Conservation (phyloP, 257 asterid species). For the Phtheirospermum japonicum region DNA sequence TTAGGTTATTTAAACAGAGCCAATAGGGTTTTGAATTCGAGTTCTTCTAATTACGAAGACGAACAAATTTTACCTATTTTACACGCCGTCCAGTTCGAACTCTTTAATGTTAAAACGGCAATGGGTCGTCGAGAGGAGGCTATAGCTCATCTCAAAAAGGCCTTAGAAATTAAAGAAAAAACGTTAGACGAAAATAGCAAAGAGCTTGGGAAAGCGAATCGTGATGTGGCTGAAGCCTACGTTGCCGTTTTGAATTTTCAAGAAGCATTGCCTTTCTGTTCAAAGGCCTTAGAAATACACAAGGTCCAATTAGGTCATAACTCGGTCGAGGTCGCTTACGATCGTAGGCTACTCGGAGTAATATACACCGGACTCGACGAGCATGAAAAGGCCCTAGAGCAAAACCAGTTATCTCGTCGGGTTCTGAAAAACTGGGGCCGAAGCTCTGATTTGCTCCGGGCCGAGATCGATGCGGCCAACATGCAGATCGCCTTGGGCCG, state of each 20-base stretch:
- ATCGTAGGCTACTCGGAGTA: constrained; percentile 82
- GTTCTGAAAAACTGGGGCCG: constrained; percentile 87
- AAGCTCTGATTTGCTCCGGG: constrained; percentile 71
- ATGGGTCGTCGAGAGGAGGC: constrained; percentile 95
- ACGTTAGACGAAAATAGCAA: constrained; percentile 58
- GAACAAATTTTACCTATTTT: constrained; percentile 62
- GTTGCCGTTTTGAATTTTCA: constrained; percentile 69
- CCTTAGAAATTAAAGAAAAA: constrained; percentile 75
- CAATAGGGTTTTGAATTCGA: constrained; percentile 53
- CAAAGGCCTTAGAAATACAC: constrained; percentile 84
- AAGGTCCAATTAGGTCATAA: constrained; percentile 54
- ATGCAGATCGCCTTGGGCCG: constrained; percentile 89
- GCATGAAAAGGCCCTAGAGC: constrained; percentile 79
- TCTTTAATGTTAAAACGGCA: constrained; percentile 83
- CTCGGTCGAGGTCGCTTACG: constrained; percentile 89
- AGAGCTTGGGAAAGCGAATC: constrained; percentile 83
- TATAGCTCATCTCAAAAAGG: constrained; percentile 63
- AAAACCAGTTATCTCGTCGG: constrained; percentile 72
- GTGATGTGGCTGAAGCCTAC: constrained; percentile 86
- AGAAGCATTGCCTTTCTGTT: constrained; percentile 73
- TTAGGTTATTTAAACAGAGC: constrained; percentile 83
- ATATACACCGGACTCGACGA: constrained; percentile 83
- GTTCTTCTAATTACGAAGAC: constrained; percentile 29
- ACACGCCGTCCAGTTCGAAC: constrained; percentile 70
- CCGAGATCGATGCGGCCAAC: constrained; percentile 89